Evolutionary conservation across 805 yeast genomes (phyloP).

Genomic region (Priceomyces medius): DNA sequence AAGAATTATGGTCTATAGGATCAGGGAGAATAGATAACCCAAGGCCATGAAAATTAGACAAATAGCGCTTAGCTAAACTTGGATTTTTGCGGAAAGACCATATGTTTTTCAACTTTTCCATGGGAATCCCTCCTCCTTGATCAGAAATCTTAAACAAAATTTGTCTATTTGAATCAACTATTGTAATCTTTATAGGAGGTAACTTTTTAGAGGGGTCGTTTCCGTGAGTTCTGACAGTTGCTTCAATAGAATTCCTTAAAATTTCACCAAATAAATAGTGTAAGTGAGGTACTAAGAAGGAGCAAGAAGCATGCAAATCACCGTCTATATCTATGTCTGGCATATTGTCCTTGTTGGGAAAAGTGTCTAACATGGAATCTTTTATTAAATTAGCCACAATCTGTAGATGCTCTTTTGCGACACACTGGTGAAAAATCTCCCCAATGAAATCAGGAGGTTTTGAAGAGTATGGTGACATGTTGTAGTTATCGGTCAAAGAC

Average conservation of each 20-base stretch:
- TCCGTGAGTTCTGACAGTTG: slow-evolving; percentile 55
- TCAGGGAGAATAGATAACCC: slow-evolving; percentile 50
- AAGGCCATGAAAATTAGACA: slow-evolving; percentile 64
- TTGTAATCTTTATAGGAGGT: slow-evolving; percentile 75
- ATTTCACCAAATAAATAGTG: slow-evolving; percentile 87
- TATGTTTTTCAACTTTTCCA: slow-evolving; percentile 56
- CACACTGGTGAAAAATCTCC: slow-evolving; percentile 78
- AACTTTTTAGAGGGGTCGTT: slow-evolving; percentile 37
- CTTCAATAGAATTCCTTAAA: slow-evolving; percentile 79
- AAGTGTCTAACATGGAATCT: slow-evolving; percentile 50
- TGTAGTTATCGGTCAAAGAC: slow-evolving; percentile 67
- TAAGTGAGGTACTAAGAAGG: slow-evolving; percentile 82
- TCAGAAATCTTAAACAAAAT: slow-evolving; percentile 81
- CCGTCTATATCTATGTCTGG: slow-evolving; percentile 83
- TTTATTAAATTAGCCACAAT: slow-evolving; percentile 52
- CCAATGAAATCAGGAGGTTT: slow-evolving; percentile 62
- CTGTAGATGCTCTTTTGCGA: slow-evolving; percentile 65
- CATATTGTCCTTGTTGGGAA: slow-evolving; percentile 52
- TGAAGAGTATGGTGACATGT: slow-evolving; percentile 42
- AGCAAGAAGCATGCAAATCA: slow-evolving; percentile 62
- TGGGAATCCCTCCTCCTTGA: slow-evolving; percentile 83
- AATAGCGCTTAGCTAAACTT: slow-evolving; percentile 54
- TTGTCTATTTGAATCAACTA: slow-evolving; percentile 63
- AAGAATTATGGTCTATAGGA: slow-evolving; percentile 40
- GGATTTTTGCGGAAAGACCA: slow-evolving; percentile 88